These are phyloP conservation scores for Ustilaginoidea virens DNA, from an alignment of 2,329 filamentous ascomycete species.

Conservation along the genomic window DNA sequence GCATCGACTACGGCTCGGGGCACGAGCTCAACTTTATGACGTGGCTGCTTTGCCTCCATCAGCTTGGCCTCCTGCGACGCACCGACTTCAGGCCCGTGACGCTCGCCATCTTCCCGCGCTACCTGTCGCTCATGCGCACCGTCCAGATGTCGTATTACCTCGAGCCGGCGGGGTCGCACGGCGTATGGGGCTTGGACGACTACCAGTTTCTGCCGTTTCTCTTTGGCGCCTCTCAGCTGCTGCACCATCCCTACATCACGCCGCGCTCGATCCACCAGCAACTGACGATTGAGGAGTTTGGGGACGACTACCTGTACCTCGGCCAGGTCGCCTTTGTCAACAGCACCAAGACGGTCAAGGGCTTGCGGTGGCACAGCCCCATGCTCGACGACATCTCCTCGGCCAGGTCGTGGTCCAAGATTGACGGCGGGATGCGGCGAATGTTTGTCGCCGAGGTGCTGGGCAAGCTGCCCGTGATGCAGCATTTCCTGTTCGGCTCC, in stretches of 20 bases:
- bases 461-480: slow-evolving; percentile 91
- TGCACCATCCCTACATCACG: slow-evolving; percentile 69
- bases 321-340: slow-evolving; percentile 92
- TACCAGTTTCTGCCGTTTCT: slow-evolving; percentile 95
- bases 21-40: slow-evolving; percentile 96
- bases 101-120: slow-evolving; percentile 65
- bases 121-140: slow-evolving; percentile 72
- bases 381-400: slow-evolving; percentile 97
- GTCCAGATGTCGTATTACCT: slow-evolving; percentile 91
- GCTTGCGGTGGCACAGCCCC: slow-evolving; percentile 87
- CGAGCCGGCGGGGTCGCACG: slow-evolving; percentile 90
- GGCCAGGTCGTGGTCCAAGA: slow-evolving; percentile 78
- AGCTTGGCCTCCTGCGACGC: slow-evolving; percentile 48
- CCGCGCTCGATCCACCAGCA: slow-evolving; percentile 75
- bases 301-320: slow-evolving; percentile 73
- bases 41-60: slow-evolving; percentile 89
- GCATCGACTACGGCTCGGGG: slow-evolving; percentile 93
- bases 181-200: slow-evolving; percentile 95
- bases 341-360: slow-evolving; percentile 88
- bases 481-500: slow-evolving; percentile 90
- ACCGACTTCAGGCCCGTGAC: slow-evolving; percentile 60
- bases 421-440: slow-evolving; percentile 85
- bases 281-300: slow-evolving; percentile 74
- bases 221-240: slow-evolving; percentile 80
- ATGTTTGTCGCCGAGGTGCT: slow-evolving; percentile 95